These are phyloP conservation scores for Nepenthes mirabilis DNA, from an alignment of 148 eudicot genomes.

Conservation along the genomic window DNA sequence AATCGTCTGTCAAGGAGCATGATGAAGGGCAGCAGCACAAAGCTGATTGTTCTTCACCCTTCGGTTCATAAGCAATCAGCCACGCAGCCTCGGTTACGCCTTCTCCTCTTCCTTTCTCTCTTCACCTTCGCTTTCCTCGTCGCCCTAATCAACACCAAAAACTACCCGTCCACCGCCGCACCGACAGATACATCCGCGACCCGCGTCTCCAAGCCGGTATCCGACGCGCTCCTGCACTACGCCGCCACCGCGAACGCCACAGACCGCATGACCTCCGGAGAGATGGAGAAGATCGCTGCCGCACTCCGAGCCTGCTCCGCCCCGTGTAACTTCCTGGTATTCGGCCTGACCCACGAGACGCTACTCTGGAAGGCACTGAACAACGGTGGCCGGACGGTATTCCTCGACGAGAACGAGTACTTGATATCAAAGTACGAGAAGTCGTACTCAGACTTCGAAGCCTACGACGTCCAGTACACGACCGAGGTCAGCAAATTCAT, in stretches of 20 bases:
- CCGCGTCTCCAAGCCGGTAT: constrained; percentile 12
- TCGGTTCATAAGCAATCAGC: constrained; percentile 29
- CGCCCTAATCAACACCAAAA: constrained; percentile 21
- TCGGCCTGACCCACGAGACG: constrained; percentile 83
- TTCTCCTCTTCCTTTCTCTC: constrained; percentile 28
- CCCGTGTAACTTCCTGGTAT: constrained; percentile 52
- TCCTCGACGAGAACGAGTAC: constrained; percentile 61
- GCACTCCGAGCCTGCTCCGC: neutral
- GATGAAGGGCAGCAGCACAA: constrained; percentile 13
- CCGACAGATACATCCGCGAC: constrained; percentile 10
- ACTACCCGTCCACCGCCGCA: constrained; percentile 11
- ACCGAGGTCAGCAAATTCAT: constrained; percentile 29
- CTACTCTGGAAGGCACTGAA: constrained; percentile 69
- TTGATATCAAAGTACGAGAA: constrained; percentile 29
- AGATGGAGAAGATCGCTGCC: constrained; percentile 14
- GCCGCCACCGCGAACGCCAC: constrained; percentile 28
- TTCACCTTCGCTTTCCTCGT: constrained; percentile 28
- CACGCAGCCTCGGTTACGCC: constrained; percentile 22
- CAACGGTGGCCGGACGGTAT: constrained; percentile 50
- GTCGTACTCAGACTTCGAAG: constrained; percentile 46
- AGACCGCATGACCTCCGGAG: constrained; percentile 32
- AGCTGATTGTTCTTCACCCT: constrained; percentile 61
- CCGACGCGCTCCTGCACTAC: constrained; percentile 67
- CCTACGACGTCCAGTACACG: constrained; percentile 63
- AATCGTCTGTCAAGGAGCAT: neutral